Percentiles rank a stretch among this genome's conserved stretches.
phyloP scores from a whole-genome alignment of 495 filamentous ascomycete species.

The Podospora sp. region DNA sequence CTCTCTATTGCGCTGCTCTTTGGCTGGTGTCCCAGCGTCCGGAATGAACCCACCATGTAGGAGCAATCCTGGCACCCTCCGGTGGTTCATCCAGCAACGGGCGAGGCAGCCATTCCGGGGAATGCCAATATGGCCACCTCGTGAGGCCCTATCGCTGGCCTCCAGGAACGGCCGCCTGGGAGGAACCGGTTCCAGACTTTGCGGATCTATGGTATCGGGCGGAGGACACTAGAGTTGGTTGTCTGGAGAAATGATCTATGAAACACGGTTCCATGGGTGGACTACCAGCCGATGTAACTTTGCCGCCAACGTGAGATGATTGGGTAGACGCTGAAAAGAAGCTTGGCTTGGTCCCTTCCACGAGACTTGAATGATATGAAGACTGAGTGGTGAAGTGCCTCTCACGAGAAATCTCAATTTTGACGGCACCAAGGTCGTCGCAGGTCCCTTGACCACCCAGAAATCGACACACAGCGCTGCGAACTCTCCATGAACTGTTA shows the following conservation, averaged over 20 bases:
- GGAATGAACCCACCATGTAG: neutral
- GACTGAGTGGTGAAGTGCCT: neutral
- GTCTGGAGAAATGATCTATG: slow-evolving; percentile 2
- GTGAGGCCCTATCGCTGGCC: neutral
- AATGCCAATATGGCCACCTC: neutral
- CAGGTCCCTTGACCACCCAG: too few species aligned
- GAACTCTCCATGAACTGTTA: neutral
- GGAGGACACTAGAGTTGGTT: slow-evolving; percentile 4
- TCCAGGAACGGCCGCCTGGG: slow-evolving; percentile 7
- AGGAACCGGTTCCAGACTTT: slow-evolving; percentile 25
- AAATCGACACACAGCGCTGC: neutral
- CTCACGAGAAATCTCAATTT: too few species aligned
- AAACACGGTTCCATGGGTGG: neutral
- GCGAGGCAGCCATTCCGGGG: neutral
- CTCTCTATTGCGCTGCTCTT: neutral
- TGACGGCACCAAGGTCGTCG: too few species aligned
- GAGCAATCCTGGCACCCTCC: too few species aligned
- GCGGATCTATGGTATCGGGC: slow-evolving; percentile 19
- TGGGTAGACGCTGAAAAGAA: neutral
- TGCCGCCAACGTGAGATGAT: neutral
- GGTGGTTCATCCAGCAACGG: neutral
- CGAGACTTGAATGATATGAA: neutral
- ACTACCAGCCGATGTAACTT: slow-evolving; percentile 7
- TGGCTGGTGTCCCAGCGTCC: neutral
- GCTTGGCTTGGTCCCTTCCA: neutral